Percentiles rank a stretch among this genome's conserved stretches.
These are phyloP conservation scores for Metarhizium album DNA, from an alignment of 2,329 filamentous ascomycete genomes.

Conservation along the genomic window DNA sequence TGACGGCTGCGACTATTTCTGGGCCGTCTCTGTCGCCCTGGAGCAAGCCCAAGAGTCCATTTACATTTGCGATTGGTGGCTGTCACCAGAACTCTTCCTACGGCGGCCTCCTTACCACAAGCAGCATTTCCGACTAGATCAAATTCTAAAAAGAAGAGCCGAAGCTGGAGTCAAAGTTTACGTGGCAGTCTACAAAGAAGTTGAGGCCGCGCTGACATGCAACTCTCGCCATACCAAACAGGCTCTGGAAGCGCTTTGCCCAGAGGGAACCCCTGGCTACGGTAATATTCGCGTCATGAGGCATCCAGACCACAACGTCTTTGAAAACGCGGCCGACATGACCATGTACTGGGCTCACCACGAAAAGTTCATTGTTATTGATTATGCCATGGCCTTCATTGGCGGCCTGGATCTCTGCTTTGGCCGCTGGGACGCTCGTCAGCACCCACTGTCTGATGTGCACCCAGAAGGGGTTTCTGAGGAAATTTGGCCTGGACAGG, in stretches of 20 bases:
- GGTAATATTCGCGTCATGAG: constrained; percentile 85
- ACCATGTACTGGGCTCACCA: constrained; percentile 98
- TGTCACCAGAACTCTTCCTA: constrained; percentile 80
- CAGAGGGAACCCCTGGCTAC: constrained; percentile 67
- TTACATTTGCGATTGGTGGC: constrained; percentile 96
- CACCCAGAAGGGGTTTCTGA: constrained; percentile 73
- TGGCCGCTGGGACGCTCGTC: constrained; percentile 81
- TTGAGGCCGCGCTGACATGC: constrained; percentile 72
- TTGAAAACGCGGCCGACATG: constrained; percentile 91
- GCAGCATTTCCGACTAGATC: constrained; percentile 80
- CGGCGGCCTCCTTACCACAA: constrained; percentile 72
- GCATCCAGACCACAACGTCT: constrained; percentile 89
- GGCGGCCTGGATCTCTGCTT: constrained; percentile 93
- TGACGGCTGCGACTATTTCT: constrained; percentile 90
- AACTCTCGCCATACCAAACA: constrained; percentile 92
- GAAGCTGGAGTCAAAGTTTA: constrained; percentile 93
- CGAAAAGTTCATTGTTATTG: constrained; percentile 93
- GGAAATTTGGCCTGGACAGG: constrained; percentile 89
- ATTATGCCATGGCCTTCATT: constrained; percentile 84
- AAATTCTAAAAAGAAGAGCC: constrained; percentile 75
- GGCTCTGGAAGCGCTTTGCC: constrained; percentile 67
- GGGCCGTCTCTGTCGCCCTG: constrained; percentile 82
- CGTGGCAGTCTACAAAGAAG: constrained; percentile 85
- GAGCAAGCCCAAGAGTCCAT: constrained; percentile 86
- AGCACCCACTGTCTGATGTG: constrained; percentile 77